Evolutionary conservation across 2,329 filamentous ascomycete genomes (phyloP).

Genomic region (Phaeosphaeriaceae sp.): DNA sequence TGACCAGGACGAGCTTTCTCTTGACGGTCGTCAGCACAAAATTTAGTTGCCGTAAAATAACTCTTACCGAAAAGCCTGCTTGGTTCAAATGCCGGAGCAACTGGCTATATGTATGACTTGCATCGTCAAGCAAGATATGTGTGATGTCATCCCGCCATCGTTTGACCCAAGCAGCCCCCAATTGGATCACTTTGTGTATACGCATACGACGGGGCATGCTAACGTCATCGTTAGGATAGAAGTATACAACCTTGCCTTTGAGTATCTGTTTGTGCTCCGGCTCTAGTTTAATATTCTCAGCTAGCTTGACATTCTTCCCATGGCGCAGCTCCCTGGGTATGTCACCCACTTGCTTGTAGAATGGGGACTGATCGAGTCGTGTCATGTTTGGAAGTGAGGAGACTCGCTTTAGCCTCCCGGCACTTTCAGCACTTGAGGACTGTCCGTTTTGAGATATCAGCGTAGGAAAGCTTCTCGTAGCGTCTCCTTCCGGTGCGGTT

Average conservation of each 20-base stretch:
- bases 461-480: slow-evolving; percentile 21
- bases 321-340: slow-evolving; percentile 39
- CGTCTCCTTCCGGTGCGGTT: slow-evolving; percentile 23
- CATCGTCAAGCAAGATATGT: slow-evolving; percentile 80
- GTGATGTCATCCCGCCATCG: slow-evolving; percentile 65
- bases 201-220: slow-evolving; percentile 70
- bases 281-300: slow-evolving; percentile 38
- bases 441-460: slow-evolving; percentile 9
- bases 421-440: slow-evolving; percentile 1
- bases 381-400: slow-evolving; percentile 28
- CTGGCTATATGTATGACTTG: slow-evolving; percentile 65
- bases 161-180: slow-evolving; percentile 73
- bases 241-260: slow-evolving; percentile 56
- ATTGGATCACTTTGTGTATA: slow-evolving; percentile 70
- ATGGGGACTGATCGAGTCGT: slow-evolving; percentile 22
- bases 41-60: no score
- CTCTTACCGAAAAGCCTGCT: slow-evolving; percentile 56
- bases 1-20: slow-evolving; percentile 58
- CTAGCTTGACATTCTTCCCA: slow-evolving; percentile 36
- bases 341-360: slow-evolving; percentile 35
- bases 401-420: slow-evolving; percentile 26
- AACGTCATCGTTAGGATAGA: slow-evolving; percentile 81
- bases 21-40: slow-evolving; percentile 15
- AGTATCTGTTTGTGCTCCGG: slow-evolving; percentile 44
- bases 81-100: slow-evolving; percentile 64